Conservation (phyloP, 164 flowering plant genomes). For the Tetracentron sinense region DNA sequence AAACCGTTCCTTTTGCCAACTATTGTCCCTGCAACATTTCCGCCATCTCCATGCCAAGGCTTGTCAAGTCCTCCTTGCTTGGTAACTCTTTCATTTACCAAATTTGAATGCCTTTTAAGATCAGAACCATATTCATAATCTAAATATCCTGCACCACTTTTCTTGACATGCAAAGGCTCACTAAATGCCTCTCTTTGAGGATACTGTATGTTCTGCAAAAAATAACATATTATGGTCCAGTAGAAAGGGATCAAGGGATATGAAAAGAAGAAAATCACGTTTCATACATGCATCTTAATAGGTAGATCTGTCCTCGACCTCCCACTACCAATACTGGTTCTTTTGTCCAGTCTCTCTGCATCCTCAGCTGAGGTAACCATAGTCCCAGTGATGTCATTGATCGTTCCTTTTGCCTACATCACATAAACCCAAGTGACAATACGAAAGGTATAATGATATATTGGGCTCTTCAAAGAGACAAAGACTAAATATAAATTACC, state of each 20-base stretch:
- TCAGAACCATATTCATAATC: constrained; percentile 53
- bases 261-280: background rate
- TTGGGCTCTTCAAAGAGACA: background rate
- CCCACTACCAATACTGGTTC: constrained; percentile 29
- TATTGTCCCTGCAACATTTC: constrained; percentile 30
- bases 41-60: constrained; percentile 42
- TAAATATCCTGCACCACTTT: constrained; percentile 30
- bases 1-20: constrained; percentile 50
- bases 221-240: constrained; percentile 4
- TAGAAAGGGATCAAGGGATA: background rate
- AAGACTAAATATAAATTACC: no score
- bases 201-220: constrained; percentile 46
- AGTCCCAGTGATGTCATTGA: constrained; percentile 31
- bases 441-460: background rate
- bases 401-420: constrained; percentile 48
- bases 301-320: constrained; percentile 50
- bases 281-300: constrained; percentile 37
- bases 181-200: constrained; percentile 35
- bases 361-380: constrained; percentile 29
- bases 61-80: constrained; percentile 41
- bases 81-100: constrained; percentile 34
- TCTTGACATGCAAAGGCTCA: constrained; percentile 51
- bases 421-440: constrained; percentile 15
- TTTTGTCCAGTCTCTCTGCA: constrained; percentile 37
- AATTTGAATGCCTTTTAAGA: constrained; percentile 35